Evolutionary conservation across 148 eudicot species (phyloP), one percentile per base, ranked within the genome.

Genomic region (Vaccinium macrocarpon): DNA sequence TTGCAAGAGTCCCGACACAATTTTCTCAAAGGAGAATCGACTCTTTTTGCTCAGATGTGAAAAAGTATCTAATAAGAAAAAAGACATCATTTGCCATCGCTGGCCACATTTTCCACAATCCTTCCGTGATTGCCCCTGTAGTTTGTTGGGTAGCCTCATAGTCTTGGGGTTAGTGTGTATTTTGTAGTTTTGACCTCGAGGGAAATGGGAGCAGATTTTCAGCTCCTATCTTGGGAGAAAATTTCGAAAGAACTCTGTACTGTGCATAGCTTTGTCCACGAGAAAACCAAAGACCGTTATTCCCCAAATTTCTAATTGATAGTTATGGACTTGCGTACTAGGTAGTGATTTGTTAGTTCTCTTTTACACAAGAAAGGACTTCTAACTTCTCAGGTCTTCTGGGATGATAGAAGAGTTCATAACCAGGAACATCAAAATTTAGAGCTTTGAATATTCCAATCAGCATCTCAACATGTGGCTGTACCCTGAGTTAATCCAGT

Each of bases 1-100:
- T 38, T 95, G 99, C 87, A 96, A 95, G 84, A 96, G 99, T 84
- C 93, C 99, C 32, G 98, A 97, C 88, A 97, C 99, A 53, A 92
- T 97, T 85, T 93, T 97, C 56, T 90, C 97, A 0, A 94, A 96
- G 87, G 95, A 96, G 86, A 94, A 96, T 76, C 89, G 98, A 70
- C 94, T 97, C 80, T 90, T 93, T 89, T 97, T 97, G 82, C 96
- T 93, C 84, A 87, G 99, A 91, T 97, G 99, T 86, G 96, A 97
- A 86, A 97, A 97, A 98, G 98, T 96, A 88, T 7, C 46, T 42
- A 42, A 42, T 42, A 42, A 42, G 46, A 42, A 42, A 0, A 42
- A 42, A 42, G 46, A 42, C 46, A 42, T 42, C 46, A 42, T 42
- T 42, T 42, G 46, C 46, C 46, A 42, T 42, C 6, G 46, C 6